Percentiles rank a stretch among this genome's conserved stretches.
Conservation (phyloP, 768 basidiomycete genomes). For the Cystofilobasidium macerans region DNA sequence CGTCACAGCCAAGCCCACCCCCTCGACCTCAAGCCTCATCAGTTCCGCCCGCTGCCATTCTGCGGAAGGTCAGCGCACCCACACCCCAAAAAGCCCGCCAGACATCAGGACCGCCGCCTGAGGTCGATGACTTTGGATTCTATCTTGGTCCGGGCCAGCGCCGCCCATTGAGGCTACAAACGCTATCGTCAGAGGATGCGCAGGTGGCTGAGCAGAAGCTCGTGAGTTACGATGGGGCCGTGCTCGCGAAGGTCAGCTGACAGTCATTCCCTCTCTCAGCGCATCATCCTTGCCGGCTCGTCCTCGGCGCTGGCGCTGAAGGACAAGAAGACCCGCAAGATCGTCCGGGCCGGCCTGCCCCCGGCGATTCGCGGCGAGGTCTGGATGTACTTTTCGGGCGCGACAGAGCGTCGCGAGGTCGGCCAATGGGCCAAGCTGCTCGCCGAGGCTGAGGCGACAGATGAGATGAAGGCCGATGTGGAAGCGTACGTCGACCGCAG, state of each 20-base stretch:
- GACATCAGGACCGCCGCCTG: not conserved
- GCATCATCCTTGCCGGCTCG: not conserved
- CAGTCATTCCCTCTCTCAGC: not conserved
- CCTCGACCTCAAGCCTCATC: too few species aligned
- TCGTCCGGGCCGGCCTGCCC: conserved; percentile 15
- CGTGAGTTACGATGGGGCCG: conserved; percentile 40
- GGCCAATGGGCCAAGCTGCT: conserved; percentile 15
- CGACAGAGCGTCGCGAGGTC: not conserved
- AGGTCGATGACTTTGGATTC: conserved; percentile 17
- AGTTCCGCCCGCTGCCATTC: not conserved
- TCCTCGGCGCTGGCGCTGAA: conserved; percentile 9
- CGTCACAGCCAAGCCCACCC: too few species aligned
- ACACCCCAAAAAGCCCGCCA: not conserved
- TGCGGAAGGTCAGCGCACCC: not conserved
- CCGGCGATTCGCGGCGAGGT: conserved; percentile 11
- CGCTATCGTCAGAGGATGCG: not conserved
- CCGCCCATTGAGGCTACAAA: not conserved
- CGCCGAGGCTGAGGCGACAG: conserved; percentile 6
- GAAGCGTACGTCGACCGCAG: not conserved
- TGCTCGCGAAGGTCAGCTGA: not conserved
- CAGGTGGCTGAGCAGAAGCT: conserved; percentile 6
- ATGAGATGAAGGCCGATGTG: conserved; percentile 11
- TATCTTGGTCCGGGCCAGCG: conserved; percentile 4
- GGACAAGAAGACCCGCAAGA: conserved; percentile 24
- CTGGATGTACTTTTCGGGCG: conserved; percentile 14